phyloP scores from a whole-genome alignment of 1,284 basidiomycete species.

The Pseudozyma sp. region DNA sequence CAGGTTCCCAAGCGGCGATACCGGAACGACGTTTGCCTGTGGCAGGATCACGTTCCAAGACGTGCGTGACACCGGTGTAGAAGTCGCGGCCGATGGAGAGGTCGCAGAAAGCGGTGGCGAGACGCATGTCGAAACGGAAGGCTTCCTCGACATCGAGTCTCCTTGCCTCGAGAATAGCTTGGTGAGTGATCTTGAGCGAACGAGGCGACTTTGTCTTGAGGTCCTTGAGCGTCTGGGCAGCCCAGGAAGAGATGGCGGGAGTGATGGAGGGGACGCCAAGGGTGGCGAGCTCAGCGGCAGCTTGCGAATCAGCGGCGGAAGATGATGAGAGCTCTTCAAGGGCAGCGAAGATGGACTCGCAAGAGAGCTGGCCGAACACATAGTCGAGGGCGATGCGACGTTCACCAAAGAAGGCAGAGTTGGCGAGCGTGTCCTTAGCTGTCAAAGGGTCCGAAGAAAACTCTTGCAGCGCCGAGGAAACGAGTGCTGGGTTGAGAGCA shows the following conservation, averaged over 20 bases:
- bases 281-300: slow-evolving; percentile 47
- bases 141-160: slow-evolving; percentile 56
- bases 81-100: slow-evolving; percentile 68
- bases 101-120: slow-evolving; percentile 67
- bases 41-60: slow-evolving; percentile 59
- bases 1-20: slow-evolving; percentile 54
- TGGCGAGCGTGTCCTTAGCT: slow-evolving; percentile 28
- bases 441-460: slow-evolving; percentile 56
- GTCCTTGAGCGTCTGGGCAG: slow-evolving; percentile 52
- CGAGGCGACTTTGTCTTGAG: slow-evolving; percentile 63
- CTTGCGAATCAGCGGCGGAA: slow-evolving; percentile 22
- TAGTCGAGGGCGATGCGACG: slow-evolving; percentile 63
- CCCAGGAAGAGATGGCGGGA: slow-evolving; percentile 50
- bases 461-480: slow-evolving; percentile 56
- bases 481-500: slow-evolving; percentile 39
- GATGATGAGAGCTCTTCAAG: slow-evolving; percentile 52
- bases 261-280: slow-evolving; percentile 37
- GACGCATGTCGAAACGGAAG: slow-evolving; percentile 64
- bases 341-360: slow-evolving; percentile 55
- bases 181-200: slow-evolving; percentile 61
- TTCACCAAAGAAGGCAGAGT: slow-evolving; percentile 59
- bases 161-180: slow-evolving; percentile 53
- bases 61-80: slow-evolving; percentile 62
- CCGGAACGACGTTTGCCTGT: slow-evolving; percentile 64
- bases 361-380: slow-evolving; percentile 59